Base-by-base conservation (phyloP, 2,329 filamentous ascomycete genomes). In the Aspergillus luchuensis region DNA sequence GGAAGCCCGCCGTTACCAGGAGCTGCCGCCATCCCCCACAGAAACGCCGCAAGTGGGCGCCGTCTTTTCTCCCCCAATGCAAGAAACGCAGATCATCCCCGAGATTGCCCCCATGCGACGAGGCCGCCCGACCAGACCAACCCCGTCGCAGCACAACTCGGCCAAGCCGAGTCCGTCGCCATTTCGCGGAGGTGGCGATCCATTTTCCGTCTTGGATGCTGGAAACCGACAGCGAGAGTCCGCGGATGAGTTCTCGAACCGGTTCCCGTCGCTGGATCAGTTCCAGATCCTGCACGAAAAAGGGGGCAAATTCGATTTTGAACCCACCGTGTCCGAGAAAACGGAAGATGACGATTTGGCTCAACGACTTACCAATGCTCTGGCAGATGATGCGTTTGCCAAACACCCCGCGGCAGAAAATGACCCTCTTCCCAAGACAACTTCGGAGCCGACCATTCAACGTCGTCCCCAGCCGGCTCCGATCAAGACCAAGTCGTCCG, bases 31-130 rank as follows among this genome's bases (percentile, higher is more conserved):
- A 13, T 76, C 83, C 19, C 83, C 87, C 7, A 77, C 81, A 6
- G 81, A 84, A 59, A 72, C 85, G 30, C 85, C 89, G 5, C 82
- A 87, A 33, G 87, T 96, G 33, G 92, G 94, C 8, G 89, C 94
- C 10, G 88, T 92, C 15, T 94, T 94, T 70, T 87, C 91, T 5
- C 87, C 90, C n/a, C 87, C 89, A 2, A 80, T 87, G 25, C 86
- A 90, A 58, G 85, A 90, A 66, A 86, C 90, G 57, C 86, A 89
- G 67, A 81, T 84, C 8, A 88, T 98, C 57, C 95, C 95, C 8
- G 92, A 97, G 23, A 92, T 99, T 63, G 88, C 91, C 39, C 95
- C 94, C 0, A 98, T 98, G 95, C 87, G 95, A 62, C 86, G 95
- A 78, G 95, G 95, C 4, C 84, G 92, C 63, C 90, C 92, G 5